Evolutionary conservation across 176 grass and related monocot genomes (phyloP).

Genomic region (Oryza officinalis): DNA sequence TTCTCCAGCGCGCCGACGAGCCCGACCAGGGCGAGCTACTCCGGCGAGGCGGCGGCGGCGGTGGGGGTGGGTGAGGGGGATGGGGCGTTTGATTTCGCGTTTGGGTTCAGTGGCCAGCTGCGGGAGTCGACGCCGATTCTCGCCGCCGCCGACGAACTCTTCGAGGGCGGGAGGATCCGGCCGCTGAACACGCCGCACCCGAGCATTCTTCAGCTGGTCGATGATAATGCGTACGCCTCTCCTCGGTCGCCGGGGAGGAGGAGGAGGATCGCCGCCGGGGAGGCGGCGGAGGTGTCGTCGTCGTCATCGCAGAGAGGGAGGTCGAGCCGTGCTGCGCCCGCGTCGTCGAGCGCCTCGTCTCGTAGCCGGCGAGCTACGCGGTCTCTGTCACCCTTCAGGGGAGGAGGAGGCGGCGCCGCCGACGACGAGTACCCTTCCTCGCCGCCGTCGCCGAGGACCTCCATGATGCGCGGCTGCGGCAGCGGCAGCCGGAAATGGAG

Average conservation of each 20-base stretch:
- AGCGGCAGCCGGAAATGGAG: conserved; percentile 86
- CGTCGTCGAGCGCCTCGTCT: background rate
- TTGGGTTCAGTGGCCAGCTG: conserved; percentile 58
- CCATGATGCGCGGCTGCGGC: conserved; percentile 54
- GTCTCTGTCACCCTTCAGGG: conserved; percentile 76
- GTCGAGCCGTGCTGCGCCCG: conserved; percentile 14
- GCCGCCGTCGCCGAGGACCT: conserved; percentile 35
- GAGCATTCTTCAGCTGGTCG: background rate
- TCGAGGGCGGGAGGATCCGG: conserved; percentile 92
- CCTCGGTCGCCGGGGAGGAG: conserved; percentile 24
- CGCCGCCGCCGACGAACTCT: conserved; percentile 91
- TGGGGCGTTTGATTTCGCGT: conserved; percentile 57
- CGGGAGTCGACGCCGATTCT: conserved; percentile 42
- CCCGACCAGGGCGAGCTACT: conserved; percentile 58
- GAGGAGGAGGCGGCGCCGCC: background rate
- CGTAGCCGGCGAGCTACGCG: conserved; percentile 38
- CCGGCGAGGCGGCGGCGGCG: background rate
- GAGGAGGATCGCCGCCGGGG: background rate
- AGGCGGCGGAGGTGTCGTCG: background rate
- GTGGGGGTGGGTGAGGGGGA: background rate
- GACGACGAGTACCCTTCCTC: conserved; percentile 44
- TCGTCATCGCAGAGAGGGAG: conserved; percentile 30
- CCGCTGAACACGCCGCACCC: conserved; percentile 54
- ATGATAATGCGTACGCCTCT: background rate
- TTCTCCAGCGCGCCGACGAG: conserved; percentile 78